A percentile compares a stretch with the other conserved stretches of the same genome.
Evolutionary conservation across 805 yeast species (phyloP).

Genomic region (Kodamaea restingae): DNA sequence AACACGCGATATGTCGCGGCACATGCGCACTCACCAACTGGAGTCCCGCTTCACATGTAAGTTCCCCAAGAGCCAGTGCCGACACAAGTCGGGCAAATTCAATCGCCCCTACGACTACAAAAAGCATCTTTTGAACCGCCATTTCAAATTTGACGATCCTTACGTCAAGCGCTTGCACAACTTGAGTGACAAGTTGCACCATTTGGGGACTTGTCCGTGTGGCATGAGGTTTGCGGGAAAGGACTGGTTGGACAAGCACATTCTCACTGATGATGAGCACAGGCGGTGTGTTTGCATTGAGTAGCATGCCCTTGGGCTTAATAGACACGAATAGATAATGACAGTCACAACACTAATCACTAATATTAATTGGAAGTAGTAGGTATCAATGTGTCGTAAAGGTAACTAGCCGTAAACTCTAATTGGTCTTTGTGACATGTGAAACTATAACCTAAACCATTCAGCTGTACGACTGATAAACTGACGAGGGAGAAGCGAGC

Average conservation of each 20-base stretch:
- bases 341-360: too few species aligned
- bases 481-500: too few species aligned
- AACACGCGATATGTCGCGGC: conserved; percentile 59
- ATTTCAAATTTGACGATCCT: conserved; percentile 51
- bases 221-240: conserved; percentile 30
- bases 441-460: too few species aligned
- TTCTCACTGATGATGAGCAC: conserved; percentile 19
- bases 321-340: conserved; percentile 6
- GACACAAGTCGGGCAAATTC: conserved; percentile 58
- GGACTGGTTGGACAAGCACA: conserved; percentile 37
- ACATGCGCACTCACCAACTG: conserved; percentile 57
- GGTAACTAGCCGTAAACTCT: too few species aligned
- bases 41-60: conserved; percentile 56
- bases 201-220: conserved; percentile 49
- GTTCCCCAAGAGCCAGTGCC: conserved; percentile 51
- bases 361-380: not conserved
- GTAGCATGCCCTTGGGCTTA: conserved; percentile 2
- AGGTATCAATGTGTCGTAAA: not conserved
- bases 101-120: conserved; percentile 67
- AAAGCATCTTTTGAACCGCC: conserved; percentile 59
- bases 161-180: conserved; percentile 44
- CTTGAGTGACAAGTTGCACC: conserved; percentile 48
- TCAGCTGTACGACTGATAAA: too few species aligned
- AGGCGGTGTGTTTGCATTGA: conserved; percentile 13
- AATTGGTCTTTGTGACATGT: too few species aligned